These are phyloP conservation scores for Daucus carota DNA, from an alignment of 129 eudicot genomes.

Conservation along the genomic window DNA sequence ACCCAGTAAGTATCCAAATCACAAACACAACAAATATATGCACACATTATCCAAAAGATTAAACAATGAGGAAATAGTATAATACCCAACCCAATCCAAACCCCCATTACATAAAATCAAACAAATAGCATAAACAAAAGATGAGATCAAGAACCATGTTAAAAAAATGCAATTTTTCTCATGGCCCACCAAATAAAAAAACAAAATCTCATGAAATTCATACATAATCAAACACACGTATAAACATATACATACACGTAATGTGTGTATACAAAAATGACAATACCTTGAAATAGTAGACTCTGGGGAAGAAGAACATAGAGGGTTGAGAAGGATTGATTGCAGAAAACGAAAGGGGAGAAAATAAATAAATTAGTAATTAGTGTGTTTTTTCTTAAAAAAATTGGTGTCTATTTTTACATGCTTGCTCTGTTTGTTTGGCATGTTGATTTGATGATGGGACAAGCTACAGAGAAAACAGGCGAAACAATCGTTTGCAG, in stretches of 20 bases:
- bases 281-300: constrained; percentile 1
- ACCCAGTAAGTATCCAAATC: not conserved
- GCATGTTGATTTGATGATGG: not conserved
- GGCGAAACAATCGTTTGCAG: not conserved
- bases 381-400: not conserved
- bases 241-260: not conserved
- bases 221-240: not conserved
- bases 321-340: not conserved
- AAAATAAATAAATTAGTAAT: not conserved
- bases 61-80: not conserved
- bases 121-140: not conserved
- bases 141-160: constrained; percentile 26
- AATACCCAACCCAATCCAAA: not conserved
- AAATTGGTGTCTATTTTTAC: not conserved
- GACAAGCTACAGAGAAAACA: not conserved
- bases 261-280: not conserved
- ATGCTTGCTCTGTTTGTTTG: not conserved
- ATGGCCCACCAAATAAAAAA: not conserved
- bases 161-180: constrained; percentile 6
- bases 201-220: not conserved
- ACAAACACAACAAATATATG: not conserved
- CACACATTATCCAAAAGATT: not conserved
- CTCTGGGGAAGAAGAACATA: constrained; percentile 2
- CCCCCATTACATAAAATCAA: constrained; percentile 10
- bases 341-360: not conserved